Evolutionary conservation across 305 asterid genomes (phyloP).

Genomic region (Salvia sclarea): DNA sequence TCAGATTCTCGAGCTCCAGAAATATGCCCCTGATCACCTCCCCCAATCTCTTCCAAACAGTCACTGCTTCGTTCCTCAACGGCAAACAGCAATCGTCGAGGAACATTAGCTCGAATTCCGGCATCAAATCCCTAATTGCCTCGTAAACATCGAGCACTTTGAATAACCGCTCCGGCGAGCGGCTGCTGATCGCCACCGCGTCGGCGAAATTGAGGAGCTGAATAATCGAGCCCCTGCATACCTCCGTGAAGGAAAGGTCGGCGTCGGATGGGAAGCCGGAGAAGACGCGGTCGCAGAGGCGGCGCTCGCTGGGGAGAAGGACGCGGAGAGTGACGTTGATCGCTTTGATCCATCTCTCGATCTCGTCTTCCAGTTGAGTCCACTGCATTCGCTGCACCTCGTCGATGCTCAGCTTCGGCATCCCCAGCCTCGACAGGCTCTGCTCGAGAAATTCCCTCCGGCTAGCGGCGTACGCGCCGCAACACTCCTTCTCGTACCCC

Average conservation of each 20-base stretch:
- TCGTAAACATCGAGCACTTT: constrained; percentile 84
- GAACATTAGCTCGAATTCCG: constrained; percentile 67
- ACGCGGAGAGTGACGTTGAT: constrained; percentile 58
- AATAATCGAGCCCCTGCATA: constrained; percentile 53
- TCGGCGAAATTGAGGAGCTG: constrained; percentile 76
- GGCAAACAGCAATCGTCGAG: constrained; percentile 56
- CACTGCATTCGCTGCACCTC: constrained; percentile 75
- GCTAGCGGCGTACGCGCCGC: constrained; percentile 52
- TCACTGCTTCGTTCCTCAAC: constrained; percentile 61
- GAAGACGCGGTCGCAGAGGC: constrained; percentile 67
- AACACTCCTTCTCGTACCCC: constrained; percentile 68
- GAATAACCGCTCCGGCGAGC: constrained; percentile 78
- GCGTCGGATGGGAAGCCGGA: constrained; percentile 47
- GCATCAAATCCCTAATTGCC: constrained; percentile 67
- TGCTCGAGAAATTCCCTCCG: constrained; percentile 65
- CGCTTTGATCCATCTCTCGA: constrained; percentile 75
- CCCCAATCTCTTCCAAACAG: constrained; percentile 68
- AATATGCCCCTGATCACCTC: constrained; percentile 75
- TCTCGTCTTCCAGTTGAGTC: constrained; percentile 71
- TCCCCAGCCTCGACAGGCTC: constrained; percentile 70
- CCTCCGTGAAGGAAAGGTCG: constrained; percentile 71
- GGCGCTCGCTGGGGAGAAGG: constrained; percentile 77
- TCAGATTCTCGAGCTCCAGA: constrained; percentile 76
- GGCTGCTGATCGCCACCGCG: constrained; percentile 70
- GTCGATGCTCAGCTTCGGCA: constrained; percentile 71